Evolutionary conservation across 2,329 filamentous ascomycete species (phyloP).

Genomic region (Colletotrichum tropicicola): DNA sequence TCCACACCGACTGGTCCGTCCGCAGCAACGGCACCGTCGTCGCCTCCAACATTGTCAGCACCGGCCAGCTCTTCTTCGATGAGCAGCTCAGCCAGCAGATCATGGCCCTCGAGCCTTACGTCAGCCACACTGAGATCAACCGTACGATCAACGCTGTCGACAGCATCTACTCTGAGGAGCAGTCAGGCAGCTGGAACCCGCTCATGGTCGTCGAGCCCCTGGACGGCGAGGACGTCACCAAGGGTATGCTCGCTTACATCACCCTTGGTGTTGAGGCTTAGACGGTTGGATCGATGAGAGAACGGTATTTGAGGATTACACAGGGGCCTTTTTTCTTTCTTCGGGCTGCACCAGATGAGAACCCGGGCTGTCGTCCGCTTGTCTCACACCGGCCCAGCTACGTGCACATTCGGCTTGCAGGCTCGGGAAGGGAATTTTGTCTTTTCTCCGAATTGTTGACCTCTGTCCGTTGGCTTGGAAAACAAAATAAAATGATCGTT

Average conservation of each 20-base stretch:
- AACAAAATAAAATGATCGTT: too few species aligned
- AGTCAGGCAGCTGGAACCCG: conserved; percentile 13
- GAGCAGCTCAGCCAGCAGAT: conserved; percentile 41
- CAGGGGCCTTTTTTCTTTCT: neutral
- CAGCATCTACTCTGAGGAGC: conserved; percentile 14
- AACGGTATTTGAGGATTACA: neutral
- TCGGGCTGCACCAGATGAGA: too few species aligned
- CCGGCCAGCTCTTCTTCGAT: conserved; percentile 24
- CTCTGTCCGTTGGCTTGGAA: too few species aligned
- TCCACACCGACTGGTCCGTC: conserved; percentile 46
- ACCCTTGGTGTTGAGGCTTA: conserved; percentile 19
- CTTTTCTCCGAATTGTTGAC: too few species aligned
- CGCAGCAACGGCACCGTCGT: conserved; percentile 25
- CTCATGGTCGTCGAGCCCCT: conserved; percentile 21
- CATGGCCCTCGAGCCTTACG: conserved; percentile 57
- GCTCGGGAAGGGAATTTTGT: too few species aligned
- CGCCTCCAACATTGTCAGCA: conserved; percentile 41
- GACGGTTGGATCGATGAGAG: neutral
- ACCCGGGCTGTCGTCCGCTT: too few species aligned
- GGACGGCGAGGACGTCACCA: conserved; percentile 17
- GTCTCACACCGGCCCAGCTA: too few species aligned
- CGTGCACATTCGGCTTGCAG: too few species aligned
- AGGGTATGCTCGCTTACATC: conserved; percentile 23
- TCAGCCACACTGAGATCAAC: conserved; percentile 44
- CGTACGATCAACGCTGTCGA: conserved; percentile 22